Conservation (phyloP, 148 eudicot species). For the Cornus florida region DNA sequence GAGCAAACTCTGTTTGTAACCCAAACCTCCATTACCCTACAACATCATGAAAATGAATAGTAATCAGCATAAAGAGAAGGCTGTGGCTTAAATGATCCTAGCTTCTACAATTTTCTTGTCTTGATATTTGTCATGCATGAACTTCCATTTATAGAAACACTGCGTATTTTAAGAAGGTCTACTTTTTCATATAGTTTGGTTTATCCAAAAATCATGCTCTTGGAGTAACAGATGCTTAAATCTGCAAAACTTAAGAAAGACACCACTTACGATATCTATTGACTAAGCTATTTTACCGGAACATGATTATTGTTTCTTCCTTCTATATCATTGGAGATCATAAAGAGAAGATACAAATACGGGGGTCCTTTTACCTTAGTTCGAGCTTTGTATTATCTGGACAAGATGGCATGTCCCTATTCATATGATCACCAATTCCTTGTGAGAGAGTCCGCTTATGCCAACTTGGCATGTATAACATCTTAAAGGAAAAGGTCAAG, state of each 20-base stretch:
- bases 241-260: too few species aligned
- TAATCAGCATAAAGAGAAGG: neutral
- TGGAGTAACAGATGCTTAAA: neutral
- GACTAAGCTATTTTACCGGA: neutral
- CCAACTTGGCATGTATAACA: too few species aligned
- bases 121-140: neutral
- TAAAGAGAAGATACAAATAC: neutral
- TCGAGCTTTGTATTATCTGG: too few species aligned
- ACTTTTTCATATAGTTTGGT: neutral
- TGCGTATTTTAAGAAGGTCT: neutral
- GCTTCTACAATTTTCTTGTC: neutral
- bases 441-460: too few species aligned
- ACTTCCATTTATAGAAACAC: neutral
- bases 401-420: too few species aligned
- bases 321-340: neutral
- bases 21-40: conserved; percentile 7
- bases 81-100: neutral
- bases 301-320: too few species aligned
- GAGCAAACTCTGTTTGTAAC: conserved; percentile 16
- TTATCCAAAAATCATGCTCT: neutral
- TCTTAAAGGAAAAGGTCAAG: neutral
- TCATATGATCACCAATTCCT: too few species aligned
- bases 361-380: too few species aligned
- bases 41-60: neutral
- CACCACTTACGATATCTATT: neutral